A percentile compares a stretch with the other conserved stretches of the same genome.
phyloP scores from a whole-genome alignment of 2,329 filamentous ascomycete species.

The Aspergillus piperis region DNA sequence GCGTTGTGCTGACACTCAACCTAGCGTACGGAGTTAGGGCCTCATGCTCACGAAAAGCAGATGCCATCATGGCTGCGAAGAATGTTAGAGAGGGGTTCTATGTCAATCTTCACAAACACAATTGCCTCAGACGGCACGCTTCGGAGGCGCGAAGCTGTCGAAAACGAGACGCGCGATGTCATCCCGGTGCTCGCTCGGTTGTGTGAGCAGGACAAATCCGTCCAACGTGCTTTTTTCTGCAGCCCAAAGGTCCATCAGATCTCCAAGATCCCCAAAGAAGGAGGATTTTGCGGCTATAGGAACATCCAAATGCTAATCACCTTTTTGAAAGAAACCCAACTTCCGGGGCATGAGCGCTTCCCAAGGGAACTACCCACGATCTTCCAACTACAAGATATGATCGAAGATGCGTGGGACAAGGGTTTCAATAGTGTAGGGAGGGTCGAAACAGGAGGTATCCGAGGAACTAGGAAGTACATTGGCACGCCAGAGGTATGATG shows the following conservation, averaged over 20 bases:
- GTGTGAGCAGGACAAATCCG: constrained; percentile 64
- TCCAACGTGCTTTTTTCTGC: constrained; percentile 76
- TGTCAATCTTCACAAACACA: constrained; percentile 56
- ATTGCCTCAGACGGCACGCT: constrained; percentile 48
- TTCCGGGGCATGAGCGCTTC: constrained; percentile 63
- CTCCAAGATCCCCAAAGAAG: constrained; percentile 78
- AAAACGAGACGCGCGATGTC: constrained; percentile 56
- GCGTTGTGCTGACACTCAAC: constrained; percentile 19
- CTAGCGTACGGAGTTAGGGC: constrained; percentile 65
- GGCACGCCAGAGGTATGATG: constrained; percentile 78
- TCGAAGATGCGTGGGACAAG: constrained; percentile 84
- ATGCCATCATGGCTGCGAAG: constrained; percentile 71
- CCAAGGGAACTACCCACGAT: constrained; percentile 68
- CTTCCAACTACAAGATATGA: constrained; percentile 78
- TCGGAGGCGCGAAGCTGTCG: constrained; percentile 43
- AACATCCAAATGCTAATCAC: constrained; percentile 92
- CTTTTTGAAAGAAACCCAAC: constrained; percentile 65
- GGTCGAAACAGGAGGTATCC: constrained; percentile 81
- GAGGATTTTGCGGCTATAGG: constrained; percentile 90
- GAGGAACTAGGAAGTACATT: constrained; percentile 90
- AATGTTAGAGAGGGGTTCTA: constrained; percentile 62
- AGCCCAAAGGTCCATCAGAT: constrained; percentile 74
- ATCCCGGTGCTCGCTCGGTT: constrained; percentile 65
- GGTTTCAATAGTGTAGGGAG: constrained; percentile 76
- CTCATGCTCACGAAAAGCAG: constrained; percentile 69